These are phyloP conservation scores for Thermothelomyces thermophilus DNA, from an alignment of 2,329 filamentous ascomycete genomes.

Conservation along the genomic window DNA sequence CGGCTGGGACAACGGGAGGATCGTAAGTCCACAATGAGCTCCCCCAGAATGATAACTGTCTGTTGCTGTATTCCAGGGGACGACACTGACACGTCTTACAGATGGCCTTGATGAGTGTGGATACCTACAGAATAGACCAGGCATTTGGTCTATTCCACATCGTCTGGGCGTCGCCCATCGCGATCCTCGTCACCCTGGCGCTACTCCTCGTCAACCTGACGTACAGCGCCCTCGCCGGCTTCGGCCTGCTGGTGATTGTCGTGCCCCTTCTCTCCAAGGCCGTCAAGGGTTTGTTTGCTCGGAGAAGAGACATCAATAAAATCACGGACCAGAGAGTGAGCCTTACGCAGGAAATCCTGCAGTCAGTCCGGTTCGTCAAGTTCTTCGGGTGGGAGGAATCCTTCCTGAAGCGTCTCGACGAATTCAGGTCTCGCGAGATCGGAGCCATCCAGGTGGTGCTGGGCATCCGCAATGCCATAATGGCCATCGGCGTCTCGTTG, in stretches of 20 bases:
- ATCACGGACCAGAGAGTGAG: slow-evolving; percentile 89
- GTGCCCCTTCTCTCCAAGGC: slow-evolving; percentile 71
- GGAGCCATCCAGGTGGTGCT: slow-evolving; percentile 76
- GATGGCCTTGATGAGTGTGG: slow-evolving; percentile 87
- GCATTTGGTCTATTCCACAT: slow-evolving; percentile 86
- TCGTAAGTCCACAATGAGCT: slow-evolving; percentile 37
- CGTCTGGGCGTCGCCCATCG: slow-evolving; percentile 78
- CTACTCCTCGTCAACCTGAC: slow-evolving; percentile 80
- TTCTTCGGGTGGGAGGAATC: slow-evolving; percentile 93
- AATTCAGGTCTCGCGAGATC: slow-evolving; percentile 72
- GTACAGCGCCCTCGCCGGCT: slow-evolving; percentile 85
- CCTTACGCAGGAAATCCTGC: slow-evolving; percentile 85
- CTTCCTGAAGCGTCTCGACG: slow-evolving; percentile 69
- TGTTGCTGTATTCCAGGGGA: neutral
- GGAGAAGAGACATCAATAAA: slow-evolving; percentile 79
- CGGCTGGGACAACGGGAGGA: slow-evolving; percentile 88
- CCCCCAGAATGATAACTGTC: neutral
- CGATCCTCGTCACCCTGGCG: slow-evolving; percentile 69
- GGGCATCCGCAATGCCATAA: slow-evolving; percentile 76
- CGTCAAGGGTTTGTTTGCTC: slow-evolving; percentile 68
- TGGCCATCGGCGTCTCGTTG: slow-evolving; percentile 75
- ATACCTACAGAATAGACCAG: slow-evolving; percentile 87
- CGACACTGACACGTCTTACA: neutral
- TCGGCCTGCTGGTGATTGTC: slow-evolving; percentile 70
- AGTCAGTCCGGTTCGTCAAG: slow-evolving; percentile 90